phyloP scores from a whole-genome alignment of 108 stramenopile species.

The Cylindrotheca fusiformis region DNA sequence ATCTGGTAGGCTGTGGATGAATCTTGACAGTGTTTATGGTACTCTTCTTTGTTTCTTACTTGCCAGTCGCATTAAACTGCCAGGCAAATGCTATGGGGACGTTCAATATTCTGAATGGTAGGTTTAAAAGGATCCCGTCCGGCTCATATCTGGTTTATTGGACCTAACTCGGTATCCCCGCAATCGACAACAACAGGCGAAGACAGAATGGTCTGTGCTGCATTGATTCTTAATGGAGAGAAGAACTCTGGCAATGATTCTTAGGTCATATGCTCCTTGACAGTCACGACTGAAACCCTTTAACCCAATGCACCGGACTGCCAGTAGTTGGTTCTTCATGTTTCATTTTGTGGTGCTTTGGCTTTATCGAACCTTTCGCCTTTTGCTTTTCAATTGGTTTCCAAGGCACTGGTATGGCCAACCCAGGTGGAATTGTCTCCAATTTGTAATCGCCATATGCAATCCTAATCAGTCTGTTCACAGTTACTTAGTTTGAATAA shows the following conservation, averaged over 20 bases:
- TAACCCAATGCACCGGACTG: not conserved
- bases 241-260: conserved; percentile 4
- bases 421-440: conserved; percentile 77
- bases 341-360: not conserved
- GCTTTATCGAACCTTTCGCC: conserved; percentile 4
- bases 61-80: too few species aligned
- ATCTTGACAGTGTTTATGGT: too few species aligned
- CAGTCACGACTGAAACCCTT: not conserved
- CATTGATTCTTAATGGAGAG: conserved; percentile 34
- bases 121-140: too few species aligned
- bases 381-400: conserved; percentile 48
- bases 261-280: too few species aligned
- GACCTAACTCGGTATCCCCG: too few species aligned
- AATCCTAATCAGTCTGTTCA: conserved; percentile 74
- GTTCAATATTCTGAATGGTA: conserved; percentile 87
- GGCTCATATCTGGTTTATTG: too few species aligned
- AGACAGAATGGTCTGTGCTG: conserved; percentile 70
- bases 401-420: conserved; percentile 60
- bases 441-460: conserved; percentile 73
- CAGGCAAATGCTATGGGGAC: conserved; percentile 81
- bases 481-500: conserved; percentile 45
- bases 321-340: not conserved
- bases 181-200: too few species aligned
- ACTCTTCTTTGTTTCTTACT: too few species aligned
- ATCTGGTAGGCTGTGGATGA: too few species aligned